These are phyloP conservation scores for Trypanosoma boissoni DNA, from an alignment of 208 protist species.

Conservation along the genomic window DNA sequence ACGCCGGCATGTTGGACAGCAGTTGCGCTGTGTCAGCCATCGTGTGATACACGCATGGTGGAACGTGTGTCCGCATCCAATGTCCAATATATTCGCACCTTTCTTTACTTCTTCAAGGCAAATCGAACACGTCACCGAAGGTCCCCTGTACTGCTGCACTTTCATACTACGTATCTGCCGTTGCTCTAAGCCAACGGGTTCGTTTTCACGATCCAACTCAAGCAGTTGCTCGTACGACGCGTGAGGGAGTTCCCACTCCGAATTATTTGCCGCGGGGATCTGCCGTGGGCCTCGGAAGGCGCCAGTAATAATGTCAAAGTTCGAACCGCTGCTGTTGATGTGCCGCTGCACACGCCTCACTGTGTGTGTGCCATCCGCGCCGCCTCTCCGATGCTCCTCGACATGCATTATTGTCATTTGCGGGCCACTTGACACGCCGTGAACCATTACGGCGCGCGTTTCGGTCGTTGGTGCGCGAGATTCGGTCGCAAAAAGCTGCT, in stretches of 20 bases:
- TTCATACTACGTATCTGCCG: conserved; percentile 28
- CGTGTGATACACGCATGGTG: conserved; percentile 41
- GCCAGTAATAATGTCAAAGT: neutral
- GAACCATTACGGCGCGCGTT: no score
- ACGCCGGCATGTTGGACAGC: conserved; percentile 41
- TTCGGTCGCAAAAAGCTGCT: no score
- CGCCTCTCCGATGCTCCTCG: neutral
- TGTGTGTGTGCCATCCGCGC: no score
- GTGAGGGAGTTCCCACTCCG: conserved; percentile 33
- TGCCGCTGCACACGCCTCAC: neutral
- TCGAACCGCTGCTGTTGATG: neutral
- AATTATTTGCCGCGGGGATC: neutral
- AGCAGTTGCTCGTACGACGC: conserved; percentile 43
- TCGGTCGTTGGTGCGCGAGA: no score
- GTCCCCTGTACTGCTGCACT: conserved; percentile 1
- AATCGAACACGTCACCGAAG: conserved; percentile 30
- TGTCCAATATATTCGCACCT: conserved; percentile 13
- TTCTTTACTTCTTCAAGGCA: conserved; percentile 35
- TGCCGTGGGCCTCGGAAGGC: neutral
- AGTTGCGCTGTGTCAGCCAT: conserved; percentile 39
- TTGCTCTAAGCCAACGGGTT: conserved; percentile 20
- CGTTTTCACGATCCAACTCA: conserved; percentile 19
- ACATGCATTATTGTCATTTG: neutral
- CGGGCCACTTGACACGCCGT: no score
- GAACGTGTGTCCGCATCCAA: conserved; percentile 35